phyloP scores from a whole-genome alignment of 345 rosid species.

The Mallotus nudiflorus region DNA sequence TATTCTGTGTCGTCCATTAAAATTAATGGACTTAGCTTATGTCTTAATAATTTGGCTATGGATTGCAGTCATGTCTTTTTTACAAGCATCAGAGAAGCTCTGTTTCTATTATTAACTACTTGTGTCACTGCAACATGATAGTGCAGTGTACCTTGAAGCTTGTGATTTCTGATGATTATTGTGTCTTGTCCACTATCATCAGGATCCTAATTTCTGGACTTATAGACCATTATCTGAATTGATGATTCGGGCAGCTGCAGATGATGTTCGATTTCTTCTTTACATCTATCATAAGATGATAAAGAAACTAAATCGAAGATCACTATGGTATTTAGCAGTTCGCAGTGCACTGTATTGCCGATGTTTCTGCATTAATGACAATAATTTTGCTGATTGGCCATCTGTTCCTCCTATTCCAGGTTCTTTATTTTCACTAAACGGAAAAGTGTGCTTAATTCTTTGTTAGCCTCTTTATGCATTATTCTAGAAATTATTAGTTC shows the following conservation, averaged over 20 bases:
- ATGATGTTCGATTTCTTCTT: slow-evolving; percentile 93
- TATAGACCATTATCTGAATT: slow-evolving; percentile 79
- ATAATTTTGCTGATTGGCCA: slow-evolving; percentile 78
- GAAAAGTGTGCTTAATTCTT: not conserved
- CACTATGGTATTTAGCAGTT: slow-evolving; percentile 77
- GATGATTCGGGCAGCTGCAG: slow-evolving; percentile 93
- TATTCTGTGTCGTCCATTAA: too few relatives aligned
- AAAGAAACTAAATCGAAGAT: slow-evolving; percentile 65
- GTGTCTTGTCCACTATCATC: slow-evolving; percentile 20
- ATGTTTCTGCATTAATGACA: slow-evolving; percentile 80
- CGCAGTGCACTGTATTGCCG: slow-evolving; percentile 81
- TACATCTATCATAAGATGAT: slow-evolving; percentile 76
- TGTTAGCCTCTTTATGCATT: not conserved
- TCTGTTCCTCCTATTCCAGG: slow-evolving; percentile 75
- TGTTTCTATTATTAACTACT: too few relatives aligned
- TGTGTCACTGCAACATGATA: not conserved
- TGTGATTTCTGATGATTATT: slow-evolving; percentile 11
- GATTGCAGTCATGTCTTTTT: too few relatives aligned
- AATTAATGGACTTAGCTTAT: too few relatives aligned
- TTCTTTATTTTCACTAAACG: slow-evolving; percentile 18
- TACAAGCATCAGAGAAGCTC: too few relatives aligned
- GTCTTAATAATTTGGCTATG: too few relatives aligned
- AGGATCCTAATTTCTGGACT: slow-evolving; percentile 93
- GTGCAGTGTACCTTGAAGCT: not conserved
- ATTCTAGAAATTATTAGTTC: not conserved